A percentile compares a stretch with the other conserved stretches of the same genome.
phyloP scores from a whole-genome alignment of 176 grass and related monocot species.

The Avena atlantica region DNA sequence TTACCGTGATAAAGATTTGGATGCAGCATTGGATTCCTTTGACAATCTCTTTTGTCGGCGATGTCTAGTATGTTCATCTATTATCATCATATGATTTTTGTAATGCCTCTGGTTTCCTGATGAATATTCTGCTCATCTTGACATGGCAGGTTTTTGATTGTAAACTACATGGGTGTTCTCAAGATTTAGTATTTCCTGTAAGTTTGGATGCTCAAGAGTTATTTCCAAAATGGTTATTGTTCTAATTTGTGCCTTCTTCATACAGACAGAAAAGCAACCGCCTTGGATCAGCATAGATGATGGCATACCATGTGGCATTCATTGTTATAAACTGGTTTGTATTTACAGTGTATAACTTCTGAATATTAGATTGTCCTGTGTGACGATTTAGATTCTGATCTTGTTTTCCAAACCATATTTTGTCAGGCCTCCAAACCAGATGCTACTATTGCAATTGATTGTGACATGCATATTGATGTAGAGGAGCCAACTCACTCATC shows the following conservation, averaged over 20 bases:
- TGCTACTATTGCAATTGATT: constrained; percentile 48
- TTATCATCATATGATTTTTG: constrained; percentile 8
- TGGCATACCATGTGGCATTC: constrained; percentile 72
- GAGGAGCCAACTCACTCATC: constrained; percentile 67
- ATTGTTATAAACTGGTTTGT: constrained; percentile 84
- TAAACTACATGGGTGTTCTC: constrained; percentile 93
- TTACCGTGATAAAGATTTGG: constrained; percentile 89
- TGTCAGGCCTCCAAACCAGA: constrained; percentile 62
- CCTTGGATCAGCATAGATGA: constrained; percentile 72
- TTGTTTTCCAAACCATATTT: constrained; percentile 29
- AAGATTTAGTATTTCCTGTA: constrained; percentile 98
- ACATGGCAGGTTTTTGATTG: constrained; percentile 92
- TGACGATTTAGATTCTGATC: constrained; percentile 39
- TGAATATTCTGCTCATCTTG: constrained; percentile 40
- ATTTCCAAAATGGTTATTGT: constrained; percentile 39
- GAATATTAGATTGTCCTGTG: constrained; percentile 1
- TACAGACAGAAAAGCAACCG: constrained; percentile 86
- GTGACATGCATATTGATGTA: constrained; percentile 41
- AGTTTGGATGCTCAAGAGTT: constrained; percentile 53
- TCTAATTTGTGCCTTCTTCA: constrained; percentile 41
- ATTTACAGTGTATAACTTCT: constrained; percentile 32
- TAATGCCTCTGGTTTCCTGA: constrained; percentile 38
- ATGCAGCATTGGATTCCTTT: constrained; percentile 95
- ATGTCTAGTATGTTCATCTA: constrained; percentile 68
- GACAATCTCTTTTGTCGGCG: constrained; percentile 96